phyloP scores from a whole-genome alignment of 768 basidiomycete species.

The Pilatotrama ljubarskyi region DNA sequence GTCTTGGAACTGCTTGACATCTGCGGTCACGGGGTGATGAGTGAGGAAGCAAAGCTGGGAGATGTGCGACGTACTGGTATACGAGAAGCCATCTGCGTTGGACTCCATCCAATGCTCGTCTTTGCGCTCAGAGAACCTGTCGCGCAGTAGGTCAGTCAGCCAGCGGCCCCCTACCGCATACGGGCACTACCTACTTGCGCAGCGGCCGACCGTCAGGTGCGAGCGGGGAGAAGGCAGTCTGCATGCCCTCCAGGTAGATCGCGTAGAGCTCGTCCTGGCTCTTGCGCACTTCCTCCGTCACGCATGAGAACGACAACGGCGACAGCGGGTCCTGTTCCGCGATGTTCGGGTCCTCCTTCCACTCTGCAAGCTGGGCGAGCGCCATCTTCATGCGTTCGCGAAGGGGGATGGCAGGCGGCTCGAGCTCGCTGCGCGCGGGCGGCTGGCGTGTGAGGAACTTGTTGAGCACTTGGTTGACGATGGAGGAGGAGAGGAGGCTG shows the following conservation, averaged over 20 bases:
- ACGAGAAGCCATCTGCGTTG: slow-evolving; percentile 55
- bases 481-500: slow-evolving; percentile 55
- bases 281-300: slow-evolving; percentile 50
- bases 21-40: background rate
- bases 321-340: slow-evolving; percentile 55
- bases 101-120: slow-evolving; percentile 64
- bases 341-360: slow-evolving; percentile 48
- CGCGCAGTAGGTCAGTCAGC: background rate
- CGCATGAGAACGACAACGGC: slow-evolving; percentile 67
- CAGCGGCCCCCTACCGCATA: background rate
- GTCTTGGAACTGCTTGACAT: slow-evolving; percentile 16
- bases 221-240: slow-evolving; percentile 55
- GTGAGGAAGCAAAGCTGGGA: background rate
- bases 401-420: slow-evolving; percentile 35
- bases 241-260: slow-evolving; percentile 46
- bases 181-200: slow-evolving; percentile 50
- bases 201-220: slow-evolving; percentile 58
- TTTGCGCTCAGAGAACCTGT: slow-evolving; percentile 57
- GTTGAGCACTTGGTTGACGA: slow-evolving; percentile 61
- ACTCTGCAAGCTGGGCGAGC: slow-evolving; percentile 50
- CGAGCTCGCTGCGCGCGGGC: slow-evolving; percentile 48
- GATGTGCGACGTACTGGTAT: slow-evolving; percentile 43
- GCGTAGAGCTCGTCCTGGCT: slow-evolving; percentile 51
- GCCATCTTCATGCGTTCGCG: slow-evolving; percentile 57
- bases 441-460: slow-evolving; percentile 63